Conservation (phyloP, 2,329 filamentous ascomycete genomes). For the Huntiella abstrusa region DNA sequence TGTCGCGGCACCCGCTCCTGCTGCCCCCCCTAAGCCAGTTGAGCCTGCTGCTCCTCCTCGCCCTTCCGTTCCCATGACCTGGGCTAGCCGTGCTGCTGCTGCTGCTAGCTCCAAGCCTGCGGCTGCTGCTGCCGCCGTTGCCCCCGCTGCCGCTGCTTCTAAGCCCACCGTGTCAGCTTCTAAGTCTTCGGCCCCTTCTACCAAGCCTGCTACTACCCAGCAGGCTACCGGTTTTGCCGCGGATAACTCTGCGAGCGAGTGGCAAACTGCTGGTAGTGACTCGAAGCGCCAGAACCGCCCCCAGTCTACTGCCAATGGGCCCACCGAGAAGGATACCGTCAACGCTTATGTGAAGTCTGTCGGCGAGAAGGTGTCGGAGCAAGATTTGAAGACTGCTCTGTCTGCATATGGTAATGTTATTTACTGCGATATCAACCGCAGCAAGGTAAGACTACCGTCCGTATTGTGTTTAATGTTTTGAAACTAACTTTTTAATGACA, state of each 20-base stretch:
- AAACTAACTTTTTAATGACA: slow-evolving; percentile 20
- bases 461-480: not conserved
- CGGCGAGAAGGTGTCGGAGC: slow-evolving; percentile 64
- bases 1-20: slow-evolving; percentile 35
- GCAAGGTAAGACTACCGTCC: slow-evolving; percentile 44
- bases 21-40: slow-evolving; percentile 24
- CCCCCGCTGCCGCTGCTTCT: slow-evolving; percentile 38
- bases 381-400: slow-evolving; percentile 51
- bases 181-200: slow-evolving; percentile 20
- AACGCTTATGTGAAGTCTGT: slow-evolving; percentile 94
- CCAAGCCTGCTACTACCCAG: slow-evolving; percentile 1
- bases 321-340: slow-evolving; percentile 53
- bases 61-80: slow-evolving; percentile 47
- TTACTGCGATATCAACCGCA: slow-evolving; percentile 60
- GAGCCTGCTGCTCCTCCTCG: slow-evolving; percentile 33
- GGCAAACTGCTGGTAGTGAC: slow-evolving; percentile 76
- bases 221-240: slow-evolving; percentile 17
- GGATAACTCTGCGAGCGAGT: slow-evolving; percentile 36
- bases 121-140: slow-evolving; percentile 20
- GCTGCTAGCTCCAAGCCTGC: slow-evolving; percentile 27
- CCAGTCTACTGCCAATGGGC: slow-evolving; percentile 40
- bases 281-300: slow-evolving; percentile 67
- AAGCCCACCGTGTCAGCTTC: slow-evolving; percentile 32
- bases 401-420: slow-evolving; percentile 51
- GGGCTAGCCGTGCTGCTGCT: slow-evolving; percentile 52